phyloP scores from a whole-genome alignment of 371 early-diverging fungal species.

The Apophysomyces variabilis region DNA sequence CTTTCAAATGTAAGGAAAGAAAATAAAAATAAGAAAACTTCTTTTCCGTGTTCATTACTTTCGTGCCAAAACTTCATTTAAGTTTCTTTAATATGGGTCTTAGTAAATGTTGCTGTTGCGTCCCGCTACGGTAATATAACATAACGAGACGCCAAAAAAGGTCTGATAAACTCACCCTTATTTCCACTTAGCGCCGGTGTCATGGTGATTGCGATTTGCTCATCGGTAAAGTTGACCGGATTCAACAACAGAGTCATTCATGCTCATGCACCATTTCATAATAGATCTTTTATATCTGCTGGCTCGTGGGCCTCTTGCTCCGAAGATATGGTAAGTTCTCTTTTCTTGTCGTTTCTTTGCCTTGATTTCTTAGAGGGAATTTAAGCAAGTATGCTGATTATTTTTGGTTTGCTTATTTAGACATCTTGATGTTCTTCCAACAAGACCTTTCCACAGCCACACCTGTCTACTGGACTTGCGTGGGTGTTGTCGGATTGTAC shows the following conservation, averaged over 20 bases:
- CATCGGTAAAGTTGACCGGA: slow-evolving; percentile 13
- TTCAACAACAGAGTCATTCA: neutral
- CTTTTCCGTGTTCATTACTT: neutral
- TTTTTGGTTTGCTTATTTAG: slow-evolving; percentile 3
- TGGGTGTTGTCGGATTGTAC: slow-evolving; percentile 19
- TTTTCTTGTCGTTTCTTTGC: neutral
- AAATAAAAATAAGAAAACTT: neutral
- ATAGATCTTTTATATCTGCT: slow-evolving; percentile 9
- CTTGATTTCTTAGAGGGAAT: neutral
- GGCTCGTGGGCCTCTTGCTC: slow-evolving; percentile 11
- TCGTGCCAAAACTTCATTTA: neutral
- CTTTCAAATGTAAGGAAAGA: slow-evolving; percentile 6
- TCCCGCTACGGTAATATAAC: slow-evolving; percentile 20
- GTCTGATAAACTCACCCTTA: neutral
- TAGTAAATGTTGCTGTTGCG: slow-evolving; percentile 24
- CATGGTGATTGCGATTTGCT: slow-evolving; percentile 20
- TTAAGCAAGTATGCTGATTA: neutral
- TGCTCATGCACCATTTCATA: neutral
- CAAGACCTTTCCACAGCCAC: slow-evolving; percentile 7
- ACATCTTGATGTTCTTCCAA: slow-evolving; percentile 14
- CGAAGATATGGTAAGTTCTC: slow-evolving; percentile 8
- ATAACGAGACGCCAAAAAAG: neutral
- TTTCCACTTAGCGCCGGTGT: slow-evolving; percentile 15
- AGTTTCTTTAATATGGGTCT: slow-evolving; percentile 8
- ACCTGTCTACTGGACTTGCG: slow-evolving; percentile 25